Evolutionary conservation across 495 filamentous ascomycete genomes (phyloP), one percentile per base, ranked within the genome.

Genomic region (Aspergillus sclerotioniger): DNA sequence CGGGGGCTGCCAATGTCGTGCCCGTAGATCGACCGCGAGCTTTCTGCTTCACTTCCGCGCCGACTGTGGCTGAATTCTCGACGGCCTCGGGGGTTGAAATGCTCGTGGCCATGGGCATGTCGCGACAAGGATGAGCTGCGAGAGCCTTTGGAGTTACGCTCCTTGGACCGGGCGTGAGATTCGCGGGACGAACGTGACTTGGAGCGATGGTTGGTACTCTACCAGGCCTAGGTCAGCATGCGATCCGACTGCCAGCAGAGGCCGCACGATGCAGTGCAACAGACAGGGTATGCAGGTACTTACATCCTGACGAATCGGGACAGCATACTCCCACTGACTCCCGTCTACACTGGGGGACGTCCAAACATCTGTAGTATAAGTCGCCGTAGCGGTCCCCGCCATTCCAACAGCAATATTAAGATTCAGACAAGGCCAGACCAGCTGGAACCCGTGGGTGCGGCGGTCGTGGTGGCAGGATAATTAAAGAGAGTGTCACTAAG

Each of bases 11-110:
- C 60, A 25, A 66, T 59, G 31, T 76, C 74, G 20, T 63, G 59
- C 25, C 73, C 77, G 59, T 86, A 81, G 19, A 80, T 69, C 54
- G 87, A 85, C 25, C 83, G 67, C 31, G 81, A 58, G 68, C 77
- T 86, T 57, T 85, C 81, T 41, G 76, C 68, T 50, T 84, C 84
- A 57, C 79, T 85, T 53, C 76, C 80, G 56, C 69, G 77, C 39
- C 80, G 71, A 51, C 62, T 68, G 32, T 62, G 78, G 55, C 81
- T 85, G 48, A 72, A 66, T 43, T 83, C 80, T 51, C 75, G 82
- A 33, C 75, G 71, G 17, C 70, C 71, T 29, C 74, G 71, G 41
- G 70, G 54, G 39, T 39, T 54, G 48, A 62, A 7, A 41, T 74
- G 67, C 8, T 74, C 73, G 44, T 73, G 69, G 5, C 58, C 51